These are phyloP conservation scores for Austroboletus novae-zelandiae DNA, from an alignment of 1,284 basidiomycete species.

Conservation along the genomic window DNA sequence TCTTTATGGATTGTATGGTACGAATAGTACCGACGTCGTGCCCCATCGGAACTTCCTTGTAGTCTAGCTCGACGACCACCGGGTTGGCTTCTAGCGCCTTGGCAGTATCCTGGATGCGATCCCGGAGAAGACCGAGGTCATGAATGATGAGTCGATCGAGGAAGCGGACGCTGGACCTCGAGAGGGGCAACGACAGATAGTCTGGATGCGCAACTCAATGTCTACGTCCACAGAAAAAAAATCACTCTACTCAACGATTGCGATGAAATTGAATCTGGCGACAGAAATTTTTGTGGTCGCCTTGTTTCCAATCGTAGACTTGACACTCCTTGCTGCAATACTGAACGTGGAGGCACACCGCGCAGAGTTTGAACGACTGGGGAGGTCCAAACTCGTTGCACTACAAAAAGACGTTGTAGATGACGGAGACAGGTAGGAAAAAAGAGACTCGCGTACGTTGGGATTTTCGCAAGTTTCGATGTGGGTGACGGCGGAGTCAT, in stretches of 20 bases:
- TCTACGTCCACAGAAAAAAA: neutral
- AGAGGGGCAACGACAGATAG: constrained; percentile 23
- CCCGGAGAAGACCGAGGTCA: constrained; percentile 16
- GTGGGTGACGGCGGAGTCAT: constrained; percentile 3
- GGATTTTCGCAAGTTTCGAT: constrained; percentile 9
- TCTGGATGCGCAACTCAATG: constrained; percentile 12
- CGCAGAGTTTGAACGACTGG: constrained; percentile 29
- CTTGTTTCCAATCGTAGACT: constrained; percentile 29
- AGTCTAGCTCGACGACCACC: constrained; percentile 29
- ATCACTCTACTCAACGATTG: constrained; percentile 16
- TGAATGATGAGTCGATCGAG: constrained; percentile 24
- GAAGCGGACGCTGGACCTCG: constrained; percentile 25
- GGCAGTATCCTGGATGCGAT: constrained; percentile 17
- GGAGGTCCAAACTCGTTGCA: constrained; percentile 26
- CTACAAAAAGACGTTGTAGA: constrained; percentile 6
- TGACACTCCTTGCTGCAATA: constrained; percentile 34
- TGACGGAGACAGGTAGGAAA: too few relatives aligned
- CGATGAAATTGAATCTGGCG: constrained; percentile 28
- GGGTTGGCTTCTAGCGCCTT: constrained; percentile 2
- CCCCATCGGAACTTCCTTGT: constrained; percentile 20
- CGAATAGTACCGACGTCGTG: constrained; percentile 18
- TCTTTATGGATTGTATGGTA: constrained; percentile 7
- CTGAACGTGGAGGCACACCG: constrained; percentile 29
- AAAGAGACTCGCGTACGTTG: too few relatives aligned
- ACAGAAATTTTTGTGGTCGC: constrained; percentile 27